Percentiles rank a stretch among this genome's conserved stretches.
phyloP scores from a whole-genome alignment of 2,329 filamentous ascomycete species.

The Talaromyces albobiverticillius region DNA sequence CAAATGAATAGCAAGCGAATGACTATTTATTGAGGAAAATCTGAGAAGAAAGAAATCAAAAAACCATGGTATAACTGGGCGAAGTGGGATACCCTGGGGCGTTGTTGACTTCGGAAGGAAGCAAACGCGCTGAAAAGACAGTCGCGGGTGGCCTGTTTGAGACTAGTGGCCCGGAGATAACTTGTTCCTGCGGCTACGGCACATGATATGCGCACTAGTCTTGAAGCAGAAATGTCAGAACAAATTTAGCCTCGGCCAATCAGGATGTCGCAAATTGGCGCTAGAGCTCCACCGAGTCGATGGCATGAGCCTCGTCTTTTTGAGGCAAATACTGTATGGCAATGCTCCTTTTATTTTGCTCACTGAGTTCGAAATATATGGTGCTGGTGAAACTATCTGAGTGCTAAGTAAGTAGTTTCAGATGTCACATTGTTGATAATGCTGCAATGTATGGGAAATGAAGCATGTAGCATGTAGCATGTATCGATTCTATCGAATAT shows the following conservation, averaged over 20 bases:
- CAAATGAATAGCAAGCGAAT: constrained; percentile 5
- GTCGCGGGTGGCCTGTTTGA: constrained; percentile 16
- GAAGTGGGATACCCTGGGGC: neutral
- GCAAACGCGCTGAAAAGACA: constrained; percentile 14
- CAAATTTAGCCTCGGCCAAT: constrained; percentile 19
- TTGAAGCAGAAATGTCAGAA: constrained; percentile 31
- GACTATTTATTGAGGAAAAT: neutral
- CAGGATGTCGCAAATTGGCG: no score
- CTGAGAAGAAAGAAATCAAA: neutral
- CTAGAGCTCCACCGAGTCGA: no score
- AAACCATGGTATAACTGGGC: neutral
- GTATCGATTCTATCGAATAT: no score
- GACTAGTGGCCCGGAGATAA: constrained; percentile 24
- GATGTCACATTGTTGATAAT: no score
- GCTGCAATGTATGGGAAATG: no score
- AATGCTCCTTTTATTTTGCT: no score
- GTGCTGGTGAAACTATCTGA: no score
- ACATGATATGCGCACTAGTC: constrained; percentile 17
- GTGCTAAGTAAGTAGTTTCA: no score
- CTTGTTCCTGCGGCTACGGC: constrained; percentile 24
- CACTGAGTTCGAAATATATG: no score
- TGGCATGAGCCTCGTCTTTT: no score
- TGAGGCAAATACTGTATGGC: no score
- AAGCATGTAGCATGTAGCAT: no score
- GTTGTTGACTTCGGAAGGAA: neutral